Evolutionary conservation across 495 filamentous ascomycete species (phyloP), one percentile per base, ranked within the genome.

Genomic region (Podospora conica): DNA sequence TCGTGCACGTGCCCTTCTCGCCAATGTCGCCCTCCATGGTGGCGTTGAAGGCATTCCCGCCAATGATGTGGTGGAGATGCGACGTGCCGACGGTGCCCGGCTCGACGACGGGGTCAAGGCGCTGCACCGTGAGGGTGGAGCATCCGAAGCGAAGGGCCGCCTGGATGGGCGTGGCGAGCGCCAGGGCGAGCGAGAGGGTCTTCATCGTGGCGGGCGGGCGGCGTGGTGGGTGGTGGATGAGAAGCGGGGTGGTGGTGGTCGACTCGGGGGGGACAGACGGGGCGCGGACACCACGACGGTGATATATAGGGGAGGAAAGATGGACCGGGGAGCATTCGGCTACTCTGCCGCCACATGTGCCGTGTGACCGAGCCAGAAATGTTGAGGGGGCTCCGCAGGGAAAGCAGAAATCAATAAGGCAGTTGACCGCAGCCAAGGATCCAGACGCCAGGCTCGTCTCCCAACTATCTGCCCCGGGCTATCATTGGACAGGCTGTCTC

Each of bases 11-110:
- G 9, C 71, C 79, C 60, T 75, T 66, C 68, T 75, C 74, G 7
- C 76, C 76, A n/a, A 81, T 74, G 56, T 82, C 81, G 22, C 78
- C 80, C 6, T 66, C 65, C 81, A 82, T 82, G 55, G 74, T 74
- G 10, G 79, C 77, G 65, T 81, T 80, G 74, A 83, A 83, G 29
- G 74, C 77, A 74, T 83, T 80, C 27, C 81, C 81, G 28, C 81
- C 81, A 1, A 81, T 79, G 20, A 83, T 79, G 60, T 81, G 80
- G 65, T 83, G 81, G 53, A 83, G 74, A 65, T 83, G 81, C 7
- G 81, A 67, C 18, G 79, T 79, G 8, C 79, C 77, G 22, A 68
- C 68, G 27, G 66, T 65, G 54, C 74, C 77, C 12, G 77, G 77
- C 70, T 80, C 75, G 61, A 80, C 81, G 33, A 80, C 65, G n/a